Evolutionary conservation across 2,329 filamentous ascomycete species (phyloP).

Genomic region (Calcarisporium arbuscula): DNA sequence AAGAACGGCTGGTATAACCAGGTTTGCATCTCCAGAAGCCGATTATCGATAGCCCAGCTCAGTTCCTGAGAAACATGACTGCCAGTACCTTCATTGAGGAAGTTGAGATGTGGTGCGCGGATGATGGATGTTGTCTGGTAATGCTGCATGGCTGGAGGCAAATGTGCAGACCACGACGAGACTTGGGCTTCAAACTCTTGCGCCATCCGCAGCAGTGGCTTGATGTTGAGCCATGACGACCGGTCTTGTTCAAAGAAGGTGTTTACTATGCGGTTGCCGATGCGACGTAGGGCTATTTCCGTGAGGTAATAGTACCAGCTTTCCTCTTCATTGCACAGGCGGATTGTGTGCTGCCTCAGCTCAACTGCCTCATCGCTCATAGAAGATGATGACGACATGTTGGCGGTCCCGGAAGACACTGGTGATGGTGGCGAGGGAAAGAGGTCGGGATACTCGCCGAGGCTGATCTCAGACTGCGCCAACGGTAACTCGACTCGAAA

Average conservation of each 20-base stretch:
- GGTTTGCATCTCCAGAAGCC: constrained; percentile 16
- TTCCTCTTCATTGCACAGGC: constrained; percentile 28
- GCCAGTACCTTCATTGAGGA: constrained; percentile 7
- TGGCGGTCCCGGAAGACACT: too few species aligned
- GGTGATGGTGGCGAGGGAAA: constrained; percentile 20
- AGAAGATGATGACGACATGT: too few species aligned
- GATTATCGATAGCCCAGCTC: constrained; percentile 16
- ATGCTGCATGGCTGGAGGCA: constrained; percentile 13
- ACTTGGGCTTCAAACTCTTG: constrained; percentile 18
- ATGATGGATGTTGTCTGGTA: too few species aligned
- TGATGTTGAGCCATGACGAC: constrained; percentile 13
- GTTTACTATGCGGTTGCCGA: constrained; percentile 33
- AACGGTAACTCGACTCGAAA: constrained; percentile 31
- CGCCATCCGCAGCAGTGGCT: constrained; percentile 14
- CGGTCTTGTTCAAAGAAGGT: constrained; percentile 15
- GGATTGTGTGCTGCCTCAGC: constrained; percentile 11
- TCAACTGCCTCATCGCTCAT: constrained; percentile 10
- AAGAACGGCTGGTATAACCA: too few species aligned
- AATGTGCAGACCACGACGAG: constrained; percentile 15
- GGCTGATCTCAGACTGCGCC: constrained; percentile 27
- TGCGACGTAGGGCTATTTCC: constrained; percentile 33
- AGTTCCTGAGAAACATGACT: constrained; percentile 15
- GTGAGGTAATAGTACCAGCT: constrained; percentile 39
- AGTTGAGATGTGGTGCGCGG: too few species aligned
- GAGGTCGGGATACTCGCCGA: constrained; percentile 25